A percentile compares a stretch with the other conserved stretches of the same genome.
phyloP scores from a whole-genome alignment of 2,329 filamentous ascomycete species.

The Pseudocercospora pini-densiflorae region DNA sequence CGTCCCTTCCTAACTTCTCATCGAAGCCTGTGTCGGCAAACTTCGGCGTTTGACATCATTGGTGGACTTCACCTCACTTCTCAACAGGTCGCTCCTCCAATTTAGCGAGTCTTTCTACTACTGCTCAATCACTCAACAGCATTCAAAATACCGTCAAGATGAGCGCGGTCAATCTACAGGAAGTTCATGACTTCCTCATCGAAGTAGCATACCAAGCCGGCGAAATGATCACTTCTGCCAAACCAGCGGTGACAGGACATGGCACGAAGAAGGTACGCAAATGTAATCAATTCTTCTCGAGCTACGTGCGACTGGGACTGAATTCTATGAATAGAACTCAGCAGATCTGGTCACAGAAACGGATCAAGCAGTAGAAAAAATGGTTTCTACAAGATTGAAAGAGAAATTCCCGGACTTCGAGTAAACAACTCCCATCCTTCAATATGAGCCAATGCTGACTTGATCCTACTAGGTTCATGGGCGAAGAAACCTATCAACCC shows the following conservation, averaged over 20 bases:
- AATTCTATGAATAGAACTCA: conserved; percentile 47
- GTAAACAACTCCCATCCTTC: no score
- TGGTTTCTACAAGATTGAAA: conserved; percentile 58
- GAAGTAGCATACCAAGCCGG: conserved; percentile 51
- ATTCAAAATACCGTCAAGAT: conserved; percentile 11
- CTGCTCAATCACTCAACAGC: neutral
- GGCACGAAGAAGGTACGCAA: conserved; percentile 51
- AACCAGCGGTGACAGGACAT: conserved; percentile 46
- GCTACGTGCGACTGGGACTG: no score
- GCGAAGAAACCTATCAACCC: conserved; percentile 75
- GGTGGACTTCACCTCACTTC: neutral
- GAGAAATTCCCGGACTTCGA: conserved; percentile 58
- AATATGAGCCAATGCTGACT: no score
- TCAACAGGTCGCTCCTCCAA: neutral
- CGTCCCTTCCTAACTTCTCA: neutral
- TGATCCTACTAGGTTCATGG: conserved; percentile 72
- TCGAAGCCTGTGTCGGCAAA: neutral
- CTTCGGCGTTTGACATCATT: neutral
- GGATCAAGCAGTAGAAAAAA: conserved; percentile 64
- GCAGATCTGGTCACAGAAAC: conserved; percentile 68
- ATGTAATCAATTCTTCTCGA: no score
- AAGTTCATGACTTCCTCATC: conserved; percentile 55
- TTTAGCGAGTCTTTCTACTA: neutral
- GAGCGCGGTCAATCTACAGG: conserved; percentile 45
- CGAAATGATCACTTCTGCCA: conserved; percentile 51